A percentile compares a stretch with the other conserved stretches of the same genome.
phyloP scores from a whole-genome alignment of 306 rosid species.

The Cajanus cajan region DNA sequence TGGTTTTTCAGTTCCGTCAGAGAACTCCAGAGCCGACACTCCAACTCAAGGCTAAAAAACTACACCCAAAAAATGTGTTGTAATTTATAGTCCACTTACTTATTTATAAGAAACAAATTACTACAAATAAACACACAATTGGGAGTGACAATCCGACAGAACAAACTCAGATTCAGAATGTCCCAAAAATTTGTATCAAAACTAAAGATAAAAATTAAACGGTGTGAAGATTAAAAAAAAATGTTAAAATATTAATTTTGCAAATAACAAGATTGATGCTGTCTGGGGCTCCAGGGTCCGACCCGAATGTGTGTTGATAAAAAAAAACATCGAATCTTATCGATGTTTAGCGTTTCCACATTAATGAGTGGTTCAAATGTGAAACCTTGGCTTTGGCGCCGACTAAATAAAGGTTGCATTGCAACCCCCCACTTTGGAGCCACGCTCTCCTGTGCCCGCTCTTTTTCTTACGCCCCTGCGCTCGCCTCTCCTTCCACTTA shows the following conservation, averaged over 20 bases:
- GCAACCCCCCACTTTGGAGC: background rate
- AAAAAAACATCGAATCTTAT: slow-evolving; percentile 11
- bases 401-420: background rate
- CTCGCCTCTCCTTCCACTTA: no score
- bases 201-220: background rate
- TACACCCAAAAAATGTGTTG: background rate
- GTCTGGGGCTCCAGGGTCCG: background rate
- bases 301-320: background rate
- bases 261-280: slow-evolving; percentile 7
- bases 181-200: background rate
- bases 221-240: background rate
- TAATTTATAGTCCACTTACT: background rate
- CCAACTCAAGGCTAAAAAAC: slow-evolving; percentile 32
- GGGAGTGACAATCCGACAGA: background rate
- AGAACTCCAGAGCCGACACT: slow-evolving; percentile 63
- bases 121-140: background rate
- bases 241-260: background rate
- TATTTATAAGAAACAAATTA: background rate
- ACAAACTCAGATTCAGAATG: background rate
- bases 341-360: slow-evolving; percentile 16
- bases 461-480: background rate
- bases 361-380: slow-evolving; percentile 17
- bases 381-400: slow-evolving; percentile 27
- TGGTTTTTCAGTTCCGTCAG: slow-evolving; percentile 7
- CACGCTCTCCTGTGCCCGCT: background rate